These are phyloP conservation scores for Pleurotus sapidus DNA, from an alignment of 768 basidiomycete genomes.

Conservation along the genomic window DNA sequence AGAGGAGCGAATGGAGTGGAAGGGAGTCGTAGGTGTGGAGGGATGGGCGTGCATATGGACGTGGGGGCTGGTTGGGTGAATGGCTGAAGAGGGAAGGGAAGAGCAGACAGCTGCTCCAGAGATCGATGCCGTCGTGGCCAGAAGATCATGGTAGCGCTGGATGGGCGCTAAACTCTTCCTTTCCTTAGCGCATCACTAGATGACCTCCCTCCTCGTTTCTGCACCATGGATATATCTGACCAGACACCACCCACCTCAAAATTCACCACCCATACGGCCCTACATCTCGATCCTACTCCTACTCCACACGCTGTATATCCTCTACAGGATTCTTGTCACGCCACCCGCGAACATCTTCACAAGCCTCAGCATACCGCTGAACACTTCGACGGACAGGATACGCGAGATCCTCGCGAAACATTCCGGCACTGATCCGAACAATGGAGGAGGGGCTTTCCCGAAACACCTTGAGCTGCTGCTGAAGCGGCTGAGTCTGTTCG, in stretches of 20 bases:
- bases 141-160: no score
- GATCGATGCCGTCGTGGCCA: no score
- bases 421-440: slow-evolving; percentile 30
- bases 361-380: slow-evolving; percentile 51
- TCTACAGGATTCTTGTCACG: slow-evolving; percentile 41
- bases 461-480: slow-evolving; percentile 49
- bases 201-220: slow-evolving; percentile 6
- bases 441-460: slow-evolving; percentile 34
- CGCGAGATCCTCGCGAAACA: slow-evolving; percentile 37
- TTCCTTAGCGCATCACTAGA: slow-evolving; percentile 6
- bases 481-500: slow-evolving; percentile 52
- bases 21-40: no score
- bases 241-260: slow-evolving; percentile 11
- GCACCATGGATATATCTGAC: slow-evolving; percentile 13
- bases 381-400: slow-evolving; percentile 50
- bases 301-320: slow-evolving; percentile 47
- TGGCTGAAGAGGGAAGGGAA: no score
- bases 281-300: slow-evolving; percentile 38
- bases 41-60: no score
- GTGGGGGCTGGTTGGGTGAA: no score
- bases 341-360: slow-evolving; percentile 64
- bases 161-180: background rate
- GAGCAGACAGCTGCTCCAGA: no score
- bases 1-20: no score
- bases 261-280: slow-evolving; percentile 16